These are phyloP conservation scores for Neonectria magnoliae DNA, from an alignment of 2,329 filamentous ascomycete species.

Conservation along the genomic window DNA sequence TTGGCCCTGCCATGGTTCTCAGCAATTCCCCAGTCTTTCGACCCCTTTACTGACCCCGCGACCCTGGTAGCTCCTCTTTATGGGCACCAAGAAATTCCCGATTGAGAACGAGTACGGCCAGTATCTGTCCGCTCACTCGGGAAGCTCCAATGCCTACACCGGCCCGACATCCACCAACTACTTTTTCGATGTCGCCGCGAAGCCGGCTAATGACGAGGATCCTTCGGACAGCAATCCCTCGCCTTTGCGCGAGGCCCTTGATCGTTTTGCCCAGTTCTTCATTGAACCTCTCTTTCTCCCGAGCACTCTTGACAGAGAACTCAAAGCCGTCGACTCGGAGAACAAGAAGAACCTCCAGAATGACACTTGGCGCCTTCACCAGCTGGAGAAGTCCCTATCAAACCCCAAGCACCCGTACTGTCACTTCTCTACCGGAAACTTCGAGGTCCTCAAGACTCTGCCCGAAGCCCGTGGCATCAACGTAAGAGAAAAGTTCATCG, in stretches of 20 bases:
- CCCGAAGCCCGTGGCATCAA: constrained; percentile 84
- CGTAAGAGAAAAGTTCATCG: constrained; percentile 90
- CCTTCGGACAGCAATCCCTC: constrained; percentile 66
- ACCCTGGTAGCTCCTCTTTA: constrained; percentile 78
- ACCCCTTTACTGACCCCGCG: constrained; percentile 23
- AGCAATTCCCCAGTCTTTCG: not conserved
- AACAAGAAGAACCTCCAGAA: constrained; percentile 98
- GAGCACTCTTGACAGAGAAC: constrained; percentile 85
- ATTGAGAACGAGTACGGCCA: constrained; percentile 95
- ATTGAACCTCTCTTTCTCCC: constrained; percentile 86
- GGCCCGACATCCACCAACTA: constrained; percentile 95
- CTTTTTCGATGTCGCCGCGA: constrained; percentile 93
- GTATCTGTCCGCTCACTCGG: constrained; percentile 89
- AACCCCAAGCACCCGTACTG: constrained; percentile 89
- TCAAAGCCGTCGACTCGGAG: constrained; percentile 91
- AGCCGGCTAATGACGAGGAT: constrained; percentile 70
- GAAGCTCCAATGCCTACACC: constrained; percentile 95
- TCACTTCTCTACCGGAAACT: constrained; percentile 91
- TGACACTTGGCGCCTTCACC: constrained; percentile 87
- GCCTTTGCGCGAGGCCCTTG: constrained; percentile 80
- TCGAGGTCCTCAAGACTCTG: constrained; percentile 84
- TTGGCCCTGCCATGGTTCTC: constrained; percentile 4
- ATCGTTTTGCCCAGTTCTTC: constrained; percentile 95
- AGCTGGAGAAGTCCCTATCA: constrained; percentile 88
- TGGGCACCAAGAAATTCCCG: constrained; percentile 98